phyloP scores from a whole-genome alignment of 768 basidiomycete genomes.

The Tricholoma matsutake region DNA sequence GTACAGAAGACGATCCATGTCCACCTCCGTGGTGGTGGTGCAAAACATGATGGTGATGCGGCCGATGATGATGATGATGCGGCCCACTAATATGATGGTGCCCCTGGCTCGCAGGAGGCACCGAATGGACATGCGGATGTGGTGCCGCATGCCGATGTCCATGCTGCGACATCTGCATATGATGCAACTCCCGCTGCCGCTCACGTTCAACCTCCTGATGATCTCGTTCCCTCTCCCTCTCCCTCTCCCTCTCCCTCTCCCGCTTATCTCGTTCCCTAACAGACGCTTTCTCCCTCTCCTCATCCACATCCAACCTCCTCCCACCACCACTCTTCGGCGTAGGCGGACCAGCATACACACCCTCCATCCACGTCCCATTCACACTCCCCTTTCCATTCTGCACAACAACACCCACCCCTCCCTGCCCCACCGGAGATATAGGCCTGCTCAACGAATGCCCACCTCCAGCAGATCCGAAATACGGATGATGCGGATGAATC shows the following conservation, averaged over 20 bases:
- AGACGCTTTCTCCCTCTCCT: constrained; percentile 24
- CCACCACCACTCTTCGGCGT: constrained; percentile 17
- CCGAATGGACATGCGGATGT: constrained; percentile 32
- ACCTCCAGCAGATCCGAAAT: constrained; percentile 24
- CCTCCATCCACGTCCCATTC: constrained; percentile 33
- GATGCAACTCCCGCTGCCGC: constrained; percentile 28
- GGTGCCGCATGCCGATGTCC: constrained; percentile 29
- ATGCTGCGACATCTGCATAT: constrained; percentile 30
- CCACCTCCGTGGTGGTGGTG: constrained; percentile 36
- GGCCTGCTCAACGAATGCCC: not conserved
- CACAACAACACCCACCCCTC: no score
- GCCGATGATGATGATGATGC: constrained; percentile 46
- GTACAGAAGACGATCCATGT: constrained; percentile 31
- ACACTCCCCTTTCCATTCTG: constrained; percentile 26
- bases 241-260: constrained; percentile 15
- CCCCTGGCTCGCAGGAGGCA: constrained; percentile 22
- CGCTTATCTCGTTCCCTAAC: constrained; percentile 2
- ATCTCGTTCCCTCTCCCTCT: constrained; percentile 25
- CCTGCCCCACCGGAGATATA: constrained; percentile 33
- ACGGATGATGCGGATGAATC: constrained; percentile 29
- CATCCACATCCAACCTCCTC: constrained; percentile 19
- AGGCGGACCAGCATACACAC: constrained; percentile 17
- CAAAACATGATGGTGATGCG: constrained; percentile 48
- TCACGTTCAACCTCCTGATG: constrained; percentile 20
- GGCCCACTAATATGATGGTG: constrained; percentile 34